These are phyloP conservation scores for Geranium brycei DNA, from an alignment of 345 rosid species.

Conservation along the genomic window DNA sequence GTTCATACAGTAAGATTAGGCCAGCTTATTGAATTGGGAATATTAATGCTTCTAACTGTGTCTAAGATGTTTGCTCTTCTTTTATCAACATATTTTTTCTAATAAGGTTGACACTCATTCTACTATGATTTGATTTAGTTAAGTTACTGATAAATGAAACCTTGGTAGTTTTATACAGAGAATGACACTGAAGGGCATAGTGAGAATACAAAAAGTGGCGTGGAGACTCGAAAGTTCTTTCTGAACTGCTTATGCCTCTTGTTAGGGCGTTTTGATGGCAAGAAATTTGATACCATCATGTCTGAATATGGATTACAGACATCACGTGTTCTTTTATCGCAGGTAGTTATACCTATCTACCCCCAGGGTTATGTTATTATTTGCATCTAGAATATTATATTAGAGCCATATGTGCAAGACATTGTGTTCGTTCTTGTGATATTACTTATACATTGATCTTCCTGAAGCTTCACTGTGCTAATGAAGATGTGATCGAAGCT, in stretches of 20 bases:
- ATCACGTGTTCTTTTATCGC: conserved; percentile 49
- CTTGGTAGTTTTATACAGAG: conserved; percentile 51
- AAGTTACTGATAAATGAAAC: conserved; percentile 19
- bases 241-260: conserved; percentile 77
- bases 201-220: conserved; percentile 33
- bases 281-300: conserved; percentile 41
- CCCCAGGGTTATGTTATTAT: neutral
- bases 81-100: neutral
- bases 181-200: conserved; percentile 29
- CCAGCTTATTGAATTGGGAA: neutral
- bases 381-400: neutral
- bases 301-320: conserved; percentile 58
- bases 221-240: conserved; percentile 71
- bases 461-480: conserved; percentile 54
- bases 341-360: conserved; percentile 27
- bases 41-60: neutral
- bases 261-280: conserved; percentile 66
- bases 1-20: neutral
- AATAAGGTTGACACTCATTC: neutral
- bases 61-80: neutral
- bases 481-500: conserved; percentile 55
- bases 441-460: conserved; percentile 11
- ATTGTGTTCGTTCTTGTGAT: conserved; percentile 8
- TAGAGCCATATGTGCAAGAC: neutral
- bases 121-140: conserved; percentile 13